Conservation (phyloP, 2,329 filamentous ascomycete genomes). For the Akanthomyces muscarius region DNA sequence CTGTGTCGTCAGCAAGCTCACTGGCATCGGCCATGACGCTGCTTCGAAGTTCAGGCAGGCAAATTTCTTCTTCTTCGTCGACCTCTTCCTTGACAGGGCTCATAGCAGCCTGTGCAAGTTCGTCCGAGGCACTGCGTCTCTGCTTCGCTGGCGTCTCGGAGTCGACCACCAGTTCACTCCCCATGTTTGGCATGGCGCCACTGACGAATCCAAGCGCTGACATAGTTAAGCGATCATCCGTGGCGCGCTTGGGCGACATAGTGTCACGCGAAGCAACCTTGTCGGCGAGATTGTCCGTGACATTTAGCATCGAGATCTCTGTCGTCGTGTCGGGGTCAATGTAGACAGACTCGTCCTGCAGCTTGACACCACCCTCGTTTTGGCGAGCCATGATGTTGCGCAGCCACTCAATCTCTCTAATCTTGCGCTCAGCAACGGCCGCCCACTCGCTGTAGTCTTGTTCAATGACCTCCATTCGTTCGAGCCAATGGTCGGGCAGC, state of each 20-base stretch:
- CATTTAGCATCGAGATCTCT: conserved; percentile 5
- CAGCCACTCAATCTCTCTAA: conserved; percentile 62
- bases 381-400: conserved; percentile 16
- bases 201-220: conserved; percentile 1
- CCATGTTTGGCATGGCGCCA: neutral
- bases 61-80: conserved; percentile 30
- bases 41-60: conserved; percentile 35
- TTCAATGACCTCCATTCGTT: conserved; percentile 78
- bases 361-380: neutral
- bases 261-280: conserved; percentile 10
- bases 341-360: neutral
- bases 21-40: conserved; percentile 30
- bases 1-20: conserved; percentile 36
- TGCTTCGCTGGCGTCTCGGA: conserved; percentile 8
- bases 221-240: neutral
- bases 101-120: conserved; percentile 16
- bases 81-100: conserved; percentile 22
- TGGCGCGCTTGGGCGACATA: conserved; percentile 17
- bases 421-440: conserved; percentile 67
- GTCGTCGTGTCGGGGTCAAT: neutral
- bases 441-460: conserved; percentile 76
- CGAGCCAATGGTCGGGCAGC: conserved; percentile 82
- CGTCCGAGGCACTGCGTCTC: conserved; percentile 8
- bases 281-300: conserved; percentile 10
- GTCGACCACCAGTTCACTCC: neutral